A percentile compares a stretch with the other conserved stretches of the same genome.
These are phyloP conservation scores for Agrocybe chaxingu DNA, from an alignment of 768 basidiomycete species.

Conservation along the genomic window DNA sequence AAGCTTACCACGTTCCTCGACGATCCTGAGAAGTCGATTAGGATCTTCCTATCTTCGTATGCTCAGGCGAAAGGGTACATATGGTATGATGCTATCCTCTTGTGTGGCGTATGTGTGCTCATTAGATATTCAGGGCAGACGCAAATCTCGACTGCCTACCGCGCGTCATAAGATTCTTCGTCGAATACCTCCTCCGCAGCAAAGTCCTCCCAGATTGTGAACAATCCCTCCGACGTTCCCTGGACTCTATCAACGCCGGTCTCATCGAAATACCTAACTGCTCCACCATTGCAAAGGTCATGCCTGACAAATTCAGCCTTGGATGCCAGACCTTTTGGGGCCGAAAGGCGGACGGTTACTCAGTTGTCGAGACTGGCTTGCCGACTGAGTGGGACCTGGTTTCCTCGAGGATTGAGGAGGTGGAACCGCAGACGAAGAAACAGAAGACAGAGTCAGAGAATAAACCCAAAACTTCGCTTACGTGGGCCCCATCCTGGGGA, in stretches of 20 bases:
- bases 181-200: slow-evolving; percentile 43
- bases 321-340: slow-evolving; percentile 53
- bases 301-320: slow-evolving; percentile 49
- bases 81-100: slow-evolving; percentile 43
- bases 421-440: background rate
- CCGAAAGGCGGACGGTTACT: slow-evolving; percentile 36
- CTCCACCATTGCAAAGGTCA: slow-evolving; percentile 37
- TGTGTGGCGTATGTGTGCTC: background rate
- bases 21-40: slow-evolving; percentile 55
- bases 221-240: slow-evolving; percentile 41
- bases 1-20: slow-evolving; percentile 51
- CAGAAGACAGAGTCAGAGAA: background rate
- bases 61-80: slow-evolving; percentile 66
- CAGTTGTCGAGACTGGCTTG: slow-evolving; percentile 10
- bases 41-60: slow-evolving; percentile 68
- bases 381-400: background rate
- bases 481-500: background rate
- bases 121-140: slow-evolving; percentile 30
- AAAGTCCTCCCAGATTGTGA: slow-evolving; percentile 40
- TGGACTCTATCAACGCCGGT: slow-evolving; percentile 40
- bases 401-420: slow-evolving; percentile 2
- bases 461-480: background rate
- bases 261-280: slow-evolving; percentile 49
- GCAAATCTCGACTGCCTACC: slow-evolving; percentile 39
- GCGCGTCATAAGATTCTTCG: slow-evolving; percentile 41